Evolutionary conservation across 1,139 yeast species (phyloP).

Genomic region (Taiozyma sp.): DNA sequence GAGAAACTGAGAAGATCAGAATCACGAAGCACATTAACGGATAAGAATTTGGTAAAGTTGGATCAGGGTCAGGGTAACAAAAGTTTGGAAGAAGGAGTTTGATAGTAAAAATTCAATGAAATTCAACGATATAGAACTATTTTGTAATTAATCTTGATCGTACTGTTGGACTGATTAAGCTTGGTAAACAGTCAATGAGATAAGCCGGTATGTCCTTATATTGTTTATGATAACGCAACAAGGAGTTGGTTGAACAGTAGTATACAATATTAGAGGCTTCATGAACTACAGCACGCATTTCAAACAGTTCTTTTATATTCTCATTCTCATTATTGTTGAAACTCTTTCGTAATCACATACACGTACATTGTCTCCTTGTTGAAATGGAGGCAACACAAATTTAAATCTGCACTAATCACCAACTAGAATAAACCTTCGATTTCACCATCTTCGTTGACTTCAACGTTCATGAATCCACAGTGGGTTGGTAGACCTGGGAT

Average conservation of each 20-base stretch:
- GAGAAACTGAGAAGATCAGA: not conserved
- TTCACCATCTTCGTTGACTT: constrained; percentile 88
- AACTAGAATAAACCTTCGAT: constrained; percentile 82
- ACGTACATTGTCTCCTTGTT: not conserved
- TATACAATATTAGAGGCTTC: too few species aligned
- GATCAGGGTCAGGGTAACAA: not conserved
- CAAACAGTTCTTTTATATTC: not conserved
- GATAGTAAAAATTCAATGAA: not conserved
- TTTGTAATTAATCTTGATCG: too few species aligned
- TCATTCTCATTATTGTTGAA: not conserved
- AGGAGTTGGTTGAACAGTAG: too few species aligned
- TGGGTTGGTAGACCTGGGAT: constrained; percentile 97
- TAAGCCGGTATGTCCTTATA: too few species aligned
- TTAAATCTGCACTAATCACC: not conserved
- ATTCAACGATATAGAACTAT: not conserved
- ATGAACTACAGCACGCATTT: not conserved
- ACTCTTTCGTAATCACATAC: not conserved
- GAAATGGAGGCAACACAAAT: not conserved
- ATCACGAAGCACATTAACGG: not conserved
- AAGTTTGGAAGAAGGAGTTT: not conserved
- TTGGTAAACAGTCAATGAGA: too few species aligned
- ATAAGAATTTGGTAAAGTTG: not conserved
- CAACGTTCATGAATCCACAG: constrained; percentile 96
- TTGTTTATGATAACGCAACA: too few species aligned
- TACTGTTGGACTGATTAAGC: too few species aligned